Percentiles rank a stretch among this genome's conserved stretches.
phyloP scores from a whole-genome alignment of 805 yeast species.

The Lachancea lanzarotensis region DNA sequence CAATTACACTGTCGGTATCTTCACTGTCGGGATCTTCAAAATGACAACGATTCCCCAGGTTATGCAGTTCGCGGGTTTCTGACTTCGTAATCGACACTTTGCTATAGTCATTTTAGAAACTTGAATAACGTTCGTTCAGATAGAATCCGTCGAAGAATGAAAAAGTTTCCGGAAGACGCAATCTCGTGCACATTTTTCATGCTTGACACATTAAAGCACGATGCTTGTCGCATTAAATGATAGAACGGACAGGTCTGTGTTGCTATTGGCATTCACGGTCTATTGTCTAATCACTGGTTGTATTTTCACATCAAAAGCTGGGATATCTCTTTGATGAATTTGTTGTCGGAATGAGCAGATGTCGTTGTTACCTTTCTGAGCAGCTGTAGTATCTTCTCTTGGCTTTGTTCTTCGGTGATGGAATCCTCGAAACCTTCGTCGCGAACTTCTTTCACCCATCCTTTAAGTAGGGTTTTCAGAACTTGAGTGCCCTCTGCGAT shows the following conservation, averaged over 20 bases:
- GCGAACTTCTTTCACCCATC: conserved; percentile 47
- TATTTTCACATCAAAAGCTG: conserved; percentile 1
- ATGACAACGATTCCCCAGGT: no score
- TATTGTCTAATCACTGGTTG: no score
- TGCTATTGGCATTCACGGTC: no score
- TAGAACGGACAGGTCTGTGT: no score
- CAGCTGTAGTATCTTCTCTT: conserved; percentile 20
- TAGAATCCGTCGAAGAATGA: neutral
- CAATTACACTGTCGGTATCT: no score
- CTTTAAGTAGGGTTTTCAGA: conserved; percentile 43
- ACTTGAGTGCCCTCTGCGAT: conserved; percentile 42
- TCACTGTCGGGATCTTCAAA: no score
- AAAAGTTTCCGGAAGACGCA: neutral
- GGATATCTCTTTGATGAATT: conserved; percentile 6
- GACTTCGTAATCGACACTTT: neutral
- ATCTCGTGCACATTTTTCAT: neutral
- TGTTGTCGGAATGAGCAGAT: conserved; percentile 4
- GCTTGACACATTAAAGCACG: neutral
- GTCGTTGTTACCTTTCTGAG: conserved; percentile 9
- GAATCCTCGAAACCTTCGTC: conserved; percentile 20
- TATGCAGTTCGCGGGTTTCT: neutral
- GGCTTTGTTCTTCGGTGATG: conserved; percentile 33
- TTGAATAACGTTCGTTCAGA: neutral
- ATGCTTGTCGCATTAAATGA: no score
- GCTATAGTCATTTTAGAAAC: neutral